Base-by-base conservation (phyloP, 129 eudicot species). In the Lactuca saligna region DNA sequence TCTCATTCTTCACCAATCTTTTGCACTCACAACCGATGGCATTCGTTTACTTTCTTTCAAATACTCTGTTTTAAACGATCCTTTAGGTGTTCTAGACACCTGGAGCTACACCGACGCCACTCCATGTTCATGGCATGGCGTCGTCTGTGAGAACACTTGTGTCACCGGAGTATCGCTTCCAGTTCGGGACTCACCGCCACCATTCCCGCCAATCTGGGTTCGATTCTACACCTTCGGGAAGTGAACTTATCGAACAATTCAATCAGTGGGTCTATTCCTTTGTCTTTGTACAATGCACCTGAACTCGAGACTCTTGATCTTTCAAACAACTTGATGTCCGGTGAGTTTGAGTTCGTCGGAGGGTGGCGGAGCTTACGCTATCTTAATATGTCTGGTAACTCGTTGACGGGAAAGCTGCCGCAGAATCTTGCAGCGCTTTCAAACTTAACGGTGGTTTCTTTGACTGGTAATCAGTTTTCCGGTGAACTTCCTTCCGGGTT, bases 51-150 rank as follows among this genome's bases (percentile, higher is more conserved):
- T 92, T 10, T 82, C 96, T 4, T 83, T 92, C 78, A 92, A 86
- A 68, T 79, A 72, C 83, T 76, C 79, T 3, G 75, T 92, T 11
- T 4, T 72, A 4, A 67, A 51, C 8, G 98, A 92, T 16, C 98
- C 98, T 3, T 74, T 77, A 9, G 75, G 67, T 33, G 86, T 72
- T 6, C 44, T 92, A 8, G 70, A 60, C 66, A 64, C 72, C 38
- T 89, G 98, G 96, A 84, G 57, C 11, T 54, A 17, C 79, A 49
- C 54, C 42, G 89, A 82, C 44, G 72, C 63, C 1, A 84, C 83
- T 8, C 98, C 98, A 9, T 92, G 98, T 46, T 79, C 81, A 34
- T 92, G 98, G 98, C 12, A 66, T 11, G 96, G 98, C 2, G 85
- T 92, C 79, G 48, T 75, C 3, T 89, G 98, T 34, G 69, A 75